Conservation (phyloP, 495 filamentous ascomycete genomes). For the Daldinia grandis region DNA sequence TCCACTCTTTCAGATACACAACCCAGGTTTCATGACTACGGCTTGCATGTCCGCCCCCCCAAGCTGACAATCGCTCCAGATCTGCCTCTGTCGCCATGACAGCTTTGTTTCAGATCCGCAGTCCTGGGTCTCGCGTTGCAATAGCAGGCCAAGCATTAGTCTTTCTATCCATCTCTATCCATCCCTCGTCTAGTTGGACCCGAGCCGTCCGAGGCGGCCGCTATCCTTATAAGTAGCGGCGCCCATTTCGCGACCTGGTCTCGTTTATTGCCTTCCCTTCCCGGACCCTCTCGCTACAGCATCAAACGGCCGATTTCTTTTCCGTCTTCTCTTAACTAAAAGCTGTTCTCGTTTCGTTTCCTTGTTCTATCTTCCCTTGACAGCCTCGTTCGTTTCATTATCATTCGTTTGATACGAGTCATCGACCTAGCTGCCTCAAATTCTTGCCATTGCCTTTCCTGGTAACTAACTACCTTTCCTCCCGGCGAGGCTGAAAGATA, state of each 20-base stretch:
- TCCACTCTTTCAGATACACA: conserved; percentile 59
- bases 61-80: conserved; percentile 43
- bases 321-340: conserved; percentile 41
- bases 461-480: conserved; percentile 26
- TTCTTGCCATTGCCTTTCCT: conserved; percentile 16
- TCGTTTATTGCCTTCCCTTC: conserved; percentile 41
- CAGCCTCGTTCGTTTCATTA: conserved; percentile 45
- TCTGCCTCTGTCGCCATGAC: conserved; percentile 46
- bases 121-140: conserved; percentile 41
- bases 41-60: conserved; percentile 47
- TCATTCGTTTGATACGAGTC: conserved; percentile 60
- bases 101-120: conserved; percentile 56
- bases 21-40: conserved; percentile 56
- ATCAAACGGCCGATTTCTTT: conserved; percentile 49
- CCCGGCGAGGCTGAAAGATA: conserved; percentile 39
- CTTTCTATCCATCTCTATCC: conserved; percentile 7
- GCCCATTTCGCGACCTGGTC: conserved; percentile 49
- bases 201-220: conserved; percentile 25
- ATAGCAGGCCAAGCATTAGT: conserved; percentile 30
- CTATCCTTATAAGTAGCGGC: conserved; percentile 47
- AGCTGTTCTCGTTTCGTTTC: conserved; percentile 34
- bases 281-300: conserved; percentile 47
- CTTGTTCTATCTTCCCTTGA: conserved; percentile 40
- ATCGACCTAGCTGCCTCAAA: conserved; percentile 25
- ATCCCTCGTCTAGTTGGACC: conserved; percentile 23